Evolutionary conservation across 1,284 basidiomycete species (phyloP).

Genomic region (Malassezia brasiliensis): DNA sequence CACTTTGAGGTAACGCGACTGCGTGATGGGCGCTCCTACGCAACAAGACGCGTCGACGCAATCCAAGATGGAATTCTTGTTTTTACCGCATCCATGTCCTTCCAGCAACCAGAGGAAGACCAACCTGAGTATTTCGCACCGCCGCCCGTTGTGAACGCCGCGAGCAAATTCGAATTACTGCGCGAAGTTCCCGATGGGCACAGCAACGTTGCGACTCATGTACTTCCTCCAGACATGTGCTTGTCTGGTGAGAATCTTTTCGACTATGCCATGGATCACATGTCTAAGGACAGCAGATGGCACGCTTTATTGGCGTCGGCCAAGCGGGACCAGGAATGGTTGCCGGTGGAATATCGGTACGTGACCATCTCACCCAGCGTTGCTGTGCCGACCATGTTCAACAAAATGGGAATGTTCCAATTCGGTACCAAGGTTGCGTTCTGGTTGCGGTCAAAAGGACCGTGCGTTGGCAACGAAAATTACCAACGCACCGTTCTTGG

Average conservation of each 20-base stretch:
- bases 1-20: conserved; percentile 36
- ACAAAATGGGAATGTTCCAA: conserved; percentile 27
- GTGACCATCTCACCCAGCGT: conserved; percentile 8
- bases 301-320: conserved; percentile 24
- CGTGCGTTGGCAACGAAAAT: conserved; percentile 25
- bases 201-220: conserved; percentile 17
- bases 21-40: conserved; percentile 42
- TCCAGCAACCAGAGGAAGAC: conserved; percentile 36
- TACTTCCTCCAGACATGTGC: conserved; percentile 20
- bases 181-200: conserved; percentile 20
- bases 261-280: conserved; percentile 20
- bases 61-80: conserved; percentile 30
- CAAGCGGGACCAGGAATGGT: conserved; percentile 28
- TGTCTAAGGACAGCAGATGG: conserved; percentile 15
- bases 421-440: conserved; percentile 40
- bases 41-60: conserved; percentile 38
- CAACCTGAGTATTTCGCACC: conserved; percentile 37
- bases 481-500: conserved; percentile 41
- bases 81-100: conserved; percentile 39
- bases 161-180: conserved; percentile 8
- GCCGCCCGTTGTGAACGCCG: conserved; percentile 22
- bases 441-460: conserved; percentile 36
- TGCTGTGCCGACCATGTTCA: conserved; percentile 41
- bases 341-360: conserved; percentile 38
- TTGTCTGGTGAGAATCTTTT: conserved; percentile 32